Base-by-base conservation (phyloP, 2,329 filamentous ascomycete genomes). In the Alternaria sp. region DNA sequence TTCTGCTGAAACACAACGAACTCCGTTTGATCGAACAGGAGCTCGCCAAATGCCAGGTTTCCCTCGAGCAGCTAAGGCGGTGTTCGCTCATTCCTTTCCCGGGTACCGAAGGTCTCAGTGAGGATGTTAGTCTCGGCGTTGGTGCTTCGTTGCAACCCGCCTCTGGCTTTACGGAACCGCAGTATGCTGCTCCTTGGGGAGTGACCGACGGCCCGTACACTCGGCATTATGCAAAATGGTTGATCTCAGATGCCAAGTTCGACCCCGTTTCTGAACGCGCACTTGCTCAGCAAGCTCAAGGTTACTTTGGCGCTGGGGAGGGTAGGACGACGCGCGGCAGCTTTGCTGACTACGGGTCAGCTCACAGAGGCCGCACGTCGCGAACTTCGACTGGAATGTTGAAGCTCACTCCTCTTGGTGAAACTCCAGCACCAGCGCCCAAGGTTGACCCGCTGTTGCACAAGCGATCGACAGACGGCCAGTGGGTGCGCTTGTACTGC, bases 11-110 rank as follows among this genome's bases (percentile, higher is more conserved):
- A 84, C 95, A 99, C 80, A 89, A 95, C 73, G 95, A 99, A 82
- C 82, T 98, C 61, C 92, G 94, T 59, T 85, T 97, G 69, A 97
- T 98, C 78, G 93, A 98, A 76, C 93, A 97, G 80, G 95, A 98
- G 81, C 86, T 98, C 67, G 94, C 93, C 67, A 98, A 97, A 82
- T 97, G 94, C 75, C 94, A 98, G 82, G 84, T 94, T 66, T 93
- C 94, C 11, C 85, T 98, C 69, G 95, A 99, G 81, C 95, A 98
- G 81, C 84, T 99, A 65, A 91, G 95, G 70, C 90, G 95, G 62
- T 97, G 94, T 81, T 90, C 95, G 75, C 85, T 98, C 68, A 94
- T 97, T 70, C 94, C 94, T 5, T 98, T 93, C 78, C 94, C 94
- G 32, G 87, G 89, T 65, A 87, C 87, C 65, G 85, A 87, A 64